A percentile compares a stretch with the other conserved stretches of the same genome.
Conservation (phyloP, 345 rosid species). For the Rubroshorea leprosula region DNA sequence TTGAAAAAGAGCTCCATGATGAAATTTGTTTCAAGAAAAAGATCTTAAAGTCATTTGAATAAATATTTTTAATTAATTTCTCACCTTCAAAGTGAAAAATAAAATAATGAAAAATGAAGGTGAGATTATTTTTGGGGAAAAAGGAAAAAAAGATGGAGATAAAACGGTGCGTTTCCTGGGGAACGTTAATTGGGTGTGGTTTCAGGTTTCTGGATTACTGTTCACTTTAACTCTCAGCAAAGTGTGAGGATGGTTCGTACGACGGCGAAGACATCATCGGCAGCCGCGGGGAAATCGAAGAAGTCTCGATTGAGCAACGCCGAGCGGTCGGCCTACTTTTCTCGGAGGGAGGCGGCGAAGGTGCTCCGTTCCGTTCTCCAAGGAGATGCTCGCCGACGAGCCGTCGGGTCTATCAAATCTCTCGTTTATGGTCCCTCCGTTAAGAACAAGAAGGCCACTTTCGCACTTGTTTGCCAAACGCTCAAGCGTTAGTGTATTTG, state of each 20-base stretch:
- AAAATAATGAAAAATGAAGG: too few species aligned
- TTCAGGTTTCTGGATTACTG: not conserved
- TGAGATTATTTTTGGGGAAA: too few species aligned
- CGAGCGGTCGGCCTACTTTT: slow-evolving; percentile 66
- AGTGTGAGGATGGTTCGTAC: slow-evolving; percentile 16
- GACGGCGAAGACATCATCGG: slow-evolving; percentile 13
- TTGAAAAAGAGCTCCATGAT: too few species aligned
- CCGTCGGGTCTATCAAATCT: slow-evolving; percentile 72
- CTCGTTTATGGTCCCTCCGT: slow-evolving; percentile 74
- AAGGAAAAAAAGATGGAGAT: too few species aligned
- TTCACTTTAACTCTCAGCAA: not conserved
- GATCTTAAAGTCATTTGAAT: too few species aligned
- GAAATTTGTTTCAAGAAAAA: too few species aligned
- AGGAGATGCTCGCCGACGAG: slow-evolving; percentile 78
- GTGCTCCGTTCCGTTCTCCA: slow-evolving; percentile 57
- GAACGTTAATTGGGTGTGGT: not conserved
- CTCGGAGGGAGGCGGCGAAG: slow-evolving; percentile 51
- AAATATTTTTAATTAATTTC: too few species aligned
- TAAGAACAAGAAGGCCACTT: slow-evolving; percentile 77
- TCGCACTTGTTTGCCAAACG: slow-evolving; percentile 94
- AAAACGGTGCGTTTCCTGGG: not conserved
- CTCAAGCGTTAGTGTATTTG: slow-evolving; percentile 53
- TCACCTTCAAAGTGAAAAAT: too few species aligned
- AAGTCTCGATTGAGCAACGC: slow-evolving; percentile 26
- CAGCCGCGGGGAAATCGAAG: slow-evolving; percentile 13